These are phyloP conservation scores for Geotrichum klebahnii DNA, from an alignment of 1,139 yeast genomes.

Conservation along the genomic window DNA sequence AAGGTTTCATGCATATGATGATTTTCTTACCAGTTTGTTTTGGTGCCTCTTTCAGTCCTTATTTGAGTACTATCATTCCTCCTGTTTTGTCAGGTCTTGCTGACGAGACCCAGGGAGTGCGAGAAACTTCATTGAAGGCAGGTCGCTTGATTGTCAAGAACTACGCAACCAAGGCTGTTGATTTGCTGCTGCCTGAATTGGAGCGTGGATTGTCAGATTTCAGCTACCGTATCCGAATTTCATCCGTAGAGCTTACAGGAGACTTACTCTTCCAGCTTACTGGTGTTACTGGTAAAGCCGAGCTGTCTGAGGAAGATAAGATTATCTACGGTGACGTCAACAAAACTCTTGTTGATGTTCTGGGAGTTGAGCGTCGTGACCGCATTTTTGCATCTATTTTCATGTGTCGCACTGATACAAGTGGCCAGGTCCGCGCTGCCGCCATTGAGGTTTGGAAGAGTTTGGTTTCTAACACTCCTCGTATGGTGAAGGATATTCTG, in stretches of 20 bases:
- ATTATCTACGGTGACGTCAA: conserved; percentile 59
- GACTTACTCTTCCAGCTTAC: conserved; percentile 91
- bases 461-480: conserved; percentile 90
- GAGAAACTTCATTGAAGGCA: conserved; percentile 87
- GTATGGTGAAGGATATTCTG: conserved; percentile 88
- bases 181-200: conserved; percentile 85
- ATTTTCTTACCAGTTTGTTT: conserved; percentile 91
- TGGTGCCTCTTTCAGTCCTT: conserved; percentile 88
- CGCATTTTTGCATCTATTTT: conserved; percentile 78
- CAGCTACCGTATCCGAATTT: conserved; percentile 81
- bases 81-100: conserved; percentile 90
- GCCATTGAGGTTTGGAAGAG: conserved; percentile 98
- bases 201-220: conserved; percentile 83
- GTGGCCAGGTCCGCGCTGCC: conserved; percentile 82
- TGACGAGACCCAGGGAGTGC: conserved; percentile 76
- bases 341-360: conserved; percentile 64
- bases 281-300: conserved; percentile 51
- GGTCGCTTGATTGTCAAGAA: conserved; percentile 89
- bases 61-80: conserved; percentile 77
- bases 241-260: conserved; percentile 95
- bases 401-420: conserved; percentile 87
- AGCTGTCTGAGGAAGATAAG: conserved; percentile 47
- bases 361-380: conserved; percentile 87
- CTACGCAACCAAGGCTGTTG: conserved; percentile 91
- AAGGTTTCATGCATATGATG: conserved; percentile 88